These are phyloP conservation scores for Paxillus rubicundulus DNA, from an alignment of 768 basidiomycete genomes.

Conservation along the genomic window DNA sequence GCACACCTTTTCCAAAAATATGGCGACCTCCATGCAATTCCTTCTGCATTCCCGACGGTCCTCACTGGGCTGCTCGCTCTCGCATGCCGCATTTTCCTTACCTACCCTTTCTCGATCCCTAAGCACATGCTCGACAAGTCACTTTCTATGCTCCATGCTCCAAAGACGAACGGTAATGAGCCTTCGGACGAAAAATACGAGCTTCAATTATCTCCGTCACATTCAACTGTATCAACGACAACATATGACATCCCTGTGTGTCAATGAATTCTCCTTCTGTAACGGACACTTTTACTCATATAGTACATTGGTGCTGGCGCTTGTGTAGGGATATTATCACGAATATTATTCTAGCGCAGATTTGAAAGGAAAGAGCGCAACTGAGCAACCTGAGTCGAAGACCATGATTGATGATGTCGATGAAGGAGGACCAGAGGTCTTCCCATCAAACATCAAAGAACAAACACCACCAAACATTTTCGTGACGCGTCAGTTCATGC, in stretches of 20 bases:
- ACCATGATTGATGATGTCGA: not conserved
- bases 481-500: constrained; percentile 60
- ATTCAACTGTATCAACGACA: constrained; percentile 27
- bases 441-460: constrained; percentile 6
- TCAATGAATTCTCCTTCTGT: constrained; percentile 45
- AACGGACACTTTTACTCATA: constrained; percentile 40
- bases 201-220: constrained; percentile 22
- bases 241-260: constrained; percentile 42
- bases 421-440: constrained; percentile 18
- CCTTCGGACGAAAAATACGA: constrained; percentile 29
- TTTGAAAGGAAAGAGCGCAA: constrained; percentile 26
- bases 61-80: constrained; percentile 42
- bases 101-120: constrained; percentile 51
- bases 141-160: constrained; percentile 32
- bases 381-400: constrained; percentile 27
- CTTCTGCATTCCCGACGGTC: constrained; percentile 27
- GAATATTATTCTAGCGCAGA: constrained; percentile 36
- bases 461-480: constrained; percentile 46
- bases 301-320: constrained; percentile 45
- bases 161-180: constrained; percentile 29
- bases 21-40: constrained; percentile 31
- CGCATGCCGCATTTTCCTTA: constrained; percentile 46
- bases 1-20: constrained; percentile 21
- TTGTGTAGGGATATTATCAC: constrained; percentile 43
- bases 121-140: constrained; percentile 39